Evolutionary conservation across 1,139 yeast species (phyloP), one percentile per base, ranked within the genome.

Genomic region (Magnusiomyces suaveolens): DNA sequence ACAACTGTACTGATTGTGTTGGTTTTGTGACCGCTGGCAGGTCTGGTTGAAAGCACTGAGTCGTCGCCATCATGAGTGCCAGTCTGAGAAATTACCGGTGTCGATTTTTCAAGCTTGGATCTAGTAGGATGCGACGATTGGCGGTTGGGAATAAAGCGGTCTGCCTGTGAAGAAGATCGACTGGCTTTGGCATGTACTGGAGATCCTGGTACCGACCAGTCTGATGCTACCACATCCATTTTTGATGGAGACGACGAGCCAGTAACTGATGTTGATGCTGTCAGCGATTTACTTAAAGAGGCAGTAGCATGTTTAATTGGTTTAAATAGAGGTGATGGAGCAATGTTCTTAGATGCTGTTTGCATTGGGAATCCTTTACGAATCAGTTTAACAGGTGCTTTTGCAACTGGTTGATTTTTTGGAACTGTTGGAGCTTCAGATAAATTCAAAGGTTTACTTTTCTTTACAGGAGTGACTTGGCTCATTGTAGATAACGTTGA

Each of bases 71-170:
- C 43, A 46, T 25, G 26, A 3, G 44, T 33, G 2, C 49, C 38
- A 16, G 46, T 44, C 2, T 44, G 46, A 2, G 57, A 50, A 16
- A 58, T 25, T 29, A 56, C 44, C 14, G 58, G 47, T 36, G 54
- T 32, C 2, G 60, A 48, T 39, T 53, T 52, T 24, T 63, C 66
- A 47, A 77, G 63, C 60, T 74, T 75, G 10, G 78, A 76, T 38
- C 67, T 68, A 2, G 76, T 69, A 8, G 66, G 59, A 46, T 60
- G 57, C 0, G 78, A 71, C n/a, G 76, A 70, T 59, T 73, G 76
- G 48, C 82, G 65, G 29, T 79, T 70, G 2, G 85, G 84, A 51
- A 81, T 79, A 60, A 71, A 70, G 67, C 78, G 67, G 57, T 74
- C 76, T 6, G 73, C 69, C 43, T 73, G 65, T 6, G 61, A 62